phyloP scores from a whole-genome alignment of 129 eudicot species.

The Dittrichia graveolens region DNA sequence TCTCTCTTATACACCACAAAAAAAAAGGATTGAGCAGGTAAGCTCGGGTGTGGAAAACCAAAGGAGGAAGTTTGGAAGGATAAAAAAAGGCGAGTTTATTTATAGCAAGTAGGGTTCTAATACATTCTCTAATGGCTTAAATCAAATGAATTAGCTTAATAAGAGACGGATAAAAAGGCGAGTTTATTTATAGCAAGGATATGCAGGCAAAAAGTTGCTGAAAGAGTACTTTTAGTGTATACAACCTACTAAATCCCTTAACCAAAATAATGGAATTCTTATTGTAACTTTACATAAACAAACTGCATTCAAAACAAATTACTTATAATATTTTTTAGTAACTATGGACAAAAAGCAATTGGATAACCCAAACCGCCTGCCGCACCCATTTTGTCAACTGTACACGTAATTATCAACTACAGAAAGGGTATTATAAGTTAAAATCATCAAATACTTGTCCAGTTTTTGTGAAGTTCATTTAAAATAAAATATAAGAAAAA shows the following conservation, averaged over 20 bases:
- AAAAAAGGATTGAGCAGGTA: no score
- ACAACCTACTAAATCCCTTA: no score
- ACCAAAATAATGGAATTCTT: no score
- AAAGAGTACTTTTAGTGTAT: no score
- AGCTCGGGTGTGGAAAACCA: no score
- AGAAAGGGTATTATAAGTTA: neutral
- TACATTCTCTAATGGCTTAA: neutral
- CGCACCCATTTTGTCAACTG: neutral
- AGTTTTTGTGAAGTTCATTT: neutral
- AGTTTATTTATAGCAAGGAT: neutral
- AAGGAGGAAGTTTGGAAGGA: no score
- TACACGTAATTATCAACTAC: neutral
- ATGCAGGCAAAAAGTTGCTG: neutral
- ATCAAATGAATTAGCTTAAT: neutral
- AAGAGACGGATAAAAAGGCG: neutral
- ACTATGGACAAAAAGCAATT: neutral
- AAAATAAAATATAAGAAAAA: slow-evolving; percentile 10
- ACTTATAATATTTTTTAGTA: neutral
- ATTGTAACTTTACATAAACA: no score
- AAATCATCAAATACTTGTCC: neutral
- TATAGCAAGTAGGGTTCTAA: neutral
- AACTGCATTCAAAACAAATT: no score
- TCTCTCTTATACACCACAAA: no score
- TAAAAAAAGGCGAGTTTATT: no score
- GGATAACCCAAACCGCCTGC: neutral